Evolutionary conservation across 192 early-diverging fungal species (phyloP).

Genomic region (Coemansia sp.): DNA sequence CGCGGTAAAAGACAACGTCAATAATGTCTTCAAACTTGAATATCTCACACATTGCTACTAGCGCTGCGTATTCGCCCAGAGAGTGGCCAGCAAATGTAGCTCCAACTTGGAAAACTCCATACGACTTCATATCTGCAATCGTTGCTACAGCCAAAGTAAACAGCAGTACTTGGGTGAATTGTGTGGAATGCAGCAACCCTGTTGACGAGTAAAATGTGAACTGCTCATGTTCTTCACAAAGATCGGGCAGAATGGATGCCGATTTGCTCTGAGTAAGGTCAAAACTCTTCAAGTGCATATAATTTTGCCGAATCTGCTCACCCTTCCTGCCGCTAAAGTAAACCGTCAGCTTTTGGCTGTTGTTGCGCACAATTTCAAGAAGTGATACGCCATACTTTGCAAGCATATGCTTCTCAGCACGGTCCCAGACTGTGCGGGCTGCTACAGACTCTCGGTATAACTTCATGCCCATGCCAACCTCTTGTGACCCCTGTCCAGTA

Average conservation of each 20-base stretch:
- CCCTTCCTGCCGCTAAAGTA: conserved; percentile 85
- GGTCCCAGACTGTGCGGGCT: conserved; percentile 85
- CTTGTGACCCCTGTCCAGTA: conserved; percentile 94
- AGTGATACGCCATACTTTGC: conserved; percentile 82
- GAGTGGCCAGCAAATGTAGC: conserved; percentile 91
- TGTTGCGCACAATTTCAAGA: conserved; percentile 82
- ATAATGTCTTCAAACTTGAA: conserved; percentile 75
- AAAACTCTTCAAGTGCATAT: conserved; percentile 62
- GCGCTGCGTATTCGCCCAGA: conserved; percentile 86
- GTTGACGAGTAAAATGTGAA: conserved; percentile 78
- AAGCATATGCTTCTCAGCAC: conserved; percentile 80
- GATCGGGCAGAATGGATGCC: conserved; percentile 76
- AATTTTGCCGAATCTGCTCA: conserved; percentile 72
- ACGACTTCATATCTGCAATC: conserved; percentile 83
- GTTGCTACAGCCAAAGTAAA: conserved; percentile 83
- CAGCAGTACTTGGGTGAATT: conserved; percentile 89
- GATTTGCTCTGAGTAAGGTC: conserved; percentile 53
- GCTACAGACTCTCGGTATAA: conserved; percentile 77
- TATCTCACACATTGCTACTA: conserved; percentile 76
- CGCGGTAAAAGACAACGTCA: conserved; percentile 91
- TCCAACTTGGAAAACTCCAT: conserved; percentile 72
- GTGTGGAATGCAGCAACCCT: conserved; percentile 87
- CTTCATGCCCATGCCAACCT: conserved; percentile 94
- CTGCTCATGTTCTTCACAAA: conserved; percentile 63
- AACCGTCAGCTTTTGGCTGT: conserved; percentile 61